Evolutionary conservation across 768 basidiomycete genomes (phyloP), one percentile per base, ranked within the genome.

Genomic region (Lentinula edodes): DNA sequence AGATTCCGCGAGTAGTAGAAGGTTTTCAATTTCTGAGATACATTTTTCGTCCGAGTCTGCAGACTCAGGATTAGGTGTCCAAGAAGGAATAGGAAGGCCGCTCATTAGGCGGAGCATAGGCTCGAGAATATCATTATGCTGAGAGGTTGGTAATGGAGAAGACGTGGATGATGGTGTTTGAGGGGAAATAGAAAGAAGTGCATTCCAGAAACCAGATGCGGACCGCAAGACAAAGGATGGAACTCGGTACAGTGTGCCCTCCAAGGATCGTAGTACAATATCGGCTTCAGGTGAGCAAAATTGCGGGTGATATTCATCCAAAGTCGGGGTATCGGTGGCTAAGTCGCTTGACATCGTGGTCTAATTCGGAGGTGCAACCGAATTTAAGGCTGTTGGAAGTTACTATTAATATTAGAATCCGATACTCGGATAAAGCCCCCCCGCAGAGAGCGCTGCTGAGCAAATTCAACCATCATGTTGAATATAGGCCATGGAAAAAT

Each of bases 181-280:
- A 15, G 63, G 60, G 1, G 28, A 5, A 20, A 62, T 16, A 71
- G 67, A 12, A 67, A 59, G 39, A 75, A 72, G 71, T 39, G 70
- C 68, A 39, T 66, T 65, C 63, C 82, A 74, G 16, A 82, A 69
- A 1, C 76, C 66, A 12, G 78, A 82, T 4, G 77, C 75, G 61
- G 70, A 75, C 39, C 73, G 71, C 41, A 84, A 64, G 39, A 78
- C 73, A 48, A 76, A 62, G 50, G 73, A 77, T 66, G 78, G 75
- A 39, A 83, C 71, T 38, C 74, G 76, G 65, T 83, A 83, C 8
- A 72, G 64, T 2, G 75, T 72, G 8, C 72, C 74, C 59, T 83
- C 80, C 1, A 71, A 66, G 7, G 79, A 75, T 41, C 74, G 74
- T 39, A 83, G 68, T 50, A 78, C 71, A 59, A 80, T 66, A 63